phyloP scores from a whole-genome alignment of 2,329 filamentous ascomycete species.

The Pyrenophora graminea region DNA sequence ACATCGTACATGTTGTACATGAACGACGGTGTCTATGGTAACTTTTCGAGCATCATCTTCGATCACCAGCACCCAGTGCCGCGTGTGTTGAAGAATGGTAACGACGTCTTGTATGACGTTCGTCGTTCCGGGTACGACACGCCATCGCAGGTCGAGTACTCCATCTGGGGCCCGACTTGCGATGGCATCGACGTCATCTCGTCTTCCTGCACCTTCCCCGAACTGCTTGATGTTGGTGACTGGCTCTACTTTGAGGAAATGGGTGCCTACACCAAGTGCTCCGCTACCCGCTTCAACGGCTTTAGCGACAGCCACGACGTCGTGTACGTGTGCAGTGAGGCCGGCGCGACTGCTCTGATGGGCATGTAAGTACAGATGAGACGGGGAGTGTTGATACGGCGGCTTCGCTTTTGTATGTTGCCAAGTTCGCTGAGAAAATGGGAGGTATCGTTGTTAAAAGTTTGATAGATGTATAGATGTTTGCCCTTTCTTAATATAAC shows the following conservation, averaged over 20 bases:
- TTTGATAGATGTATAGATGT: conserved; percentile 11
- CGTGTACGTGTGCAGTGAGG: conserved; percentile 93
- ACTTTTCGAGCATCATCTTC: conserved; percentile 99
- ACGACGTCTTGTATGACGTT: conserved; percentile 60
- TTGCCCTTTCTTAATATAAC: neutral
- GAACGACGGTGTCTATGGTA: conserved; percentile 97
- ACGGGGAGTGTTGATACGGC: too few species aligned
- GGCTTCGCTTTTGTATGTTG: neutral
- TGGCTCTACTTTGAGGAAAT: conserved; percentile 99
- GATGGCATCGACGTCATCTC: conserved; percentile 96
- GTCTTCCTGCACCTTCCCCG: conserved; percentile 75
- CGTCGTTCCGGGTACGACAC: conserved; percentile 50
- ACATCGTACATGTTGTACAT: conserved; percentile 95
- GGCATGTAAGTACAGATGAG: conserved; percentile 23
- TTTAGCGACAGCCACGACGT: conserved; percentile 92
- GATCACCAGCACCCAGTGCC: conserved; percentile 93
- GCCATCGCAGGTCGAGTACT: conserved; percentile 73
- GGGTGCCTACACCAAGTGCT: conserved; percentile 98
- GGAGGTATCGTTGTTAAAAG: conserved; percentile 1
- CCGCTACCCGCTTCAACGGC: conserved; percentile 95
- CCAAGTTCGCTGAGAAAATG: neutral
- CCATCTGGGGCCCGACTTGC: conserved; percentile 96
- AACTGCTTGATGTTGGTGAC: conserved; percentile 85
- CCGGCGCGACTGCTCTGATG: conserved; percentile 77
- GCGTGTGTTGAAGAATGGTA: conserved; percentile 71